Conservation (phyloP, 2,329 filamentous ascomycete species). For the Aspergillus spinulosporus region DNA sequence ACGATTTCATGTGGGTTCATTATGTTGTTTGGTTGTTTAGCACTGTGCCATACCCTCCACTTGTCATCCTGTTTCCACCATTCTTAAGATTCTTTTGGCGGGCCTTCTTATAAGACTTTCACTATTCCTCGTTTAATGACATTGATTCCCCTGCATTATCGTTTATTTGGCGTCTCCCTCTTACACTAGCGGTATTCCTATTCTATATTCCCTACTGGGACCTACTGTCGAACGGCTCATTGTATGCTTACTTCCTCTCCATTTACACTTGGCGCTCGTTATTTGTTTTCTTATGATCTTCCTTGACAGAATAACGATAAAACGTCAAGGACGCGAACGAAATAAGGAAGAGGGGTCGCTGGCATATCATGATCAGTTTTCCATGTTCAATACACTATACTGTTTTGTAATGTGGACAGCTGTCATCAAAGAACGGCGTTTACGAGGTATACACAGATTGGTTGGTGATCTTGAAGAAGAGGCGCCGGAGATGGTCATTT, state of each 20-base stretch:
- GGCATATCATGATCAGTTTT: neutral
- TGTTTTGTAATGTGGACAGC: conserved; percentile 16
- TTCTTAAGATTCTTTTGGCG: conserved; percentile 15
- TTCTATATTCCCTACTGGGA: conserved; percentile 20
- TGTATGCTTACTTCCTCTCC: conserved; percentile 12
- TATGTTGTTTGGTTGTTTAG: conserved; percentile 22
- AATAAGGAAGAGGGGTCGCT: neutral
- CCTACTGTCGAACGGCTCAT: conserved; percentile 17
- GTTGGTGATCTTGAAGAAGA: neutral
- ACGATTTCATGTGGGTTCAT: conserved; percentile 14
- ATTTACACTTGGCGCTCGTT: neutral
- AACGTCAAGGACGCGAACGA: neutral
- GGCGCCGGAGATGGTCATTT: neutral
- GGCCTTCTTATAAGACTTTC: conserved; percentile 13
- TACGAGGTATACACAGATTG: conserved; percentile 28
- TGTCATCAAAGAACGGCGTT: conserved; percentile 24
- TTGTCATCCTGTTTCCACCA: conserved; percentile 15
- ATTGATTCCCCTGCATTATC: conserved; percentile 28
- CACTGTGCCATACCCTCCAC: conserved; percentile 37
- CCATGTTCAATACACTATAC: conserved; percentile 12
- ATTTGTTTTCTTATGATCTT: conserved; percentile 2
- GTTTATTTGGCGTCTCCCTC: conserved; percentile 31
- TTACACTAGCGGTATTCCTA: conserved; percentile 25
- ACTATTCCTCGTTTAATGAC: conserved; percentile 19
- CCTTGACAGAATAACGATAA: neutral